These are phyloP conservation scores for Kewa caespitosa DNA, from an alignment of 179 eudicot genomes.

Conservation along the genomic window DNA sequence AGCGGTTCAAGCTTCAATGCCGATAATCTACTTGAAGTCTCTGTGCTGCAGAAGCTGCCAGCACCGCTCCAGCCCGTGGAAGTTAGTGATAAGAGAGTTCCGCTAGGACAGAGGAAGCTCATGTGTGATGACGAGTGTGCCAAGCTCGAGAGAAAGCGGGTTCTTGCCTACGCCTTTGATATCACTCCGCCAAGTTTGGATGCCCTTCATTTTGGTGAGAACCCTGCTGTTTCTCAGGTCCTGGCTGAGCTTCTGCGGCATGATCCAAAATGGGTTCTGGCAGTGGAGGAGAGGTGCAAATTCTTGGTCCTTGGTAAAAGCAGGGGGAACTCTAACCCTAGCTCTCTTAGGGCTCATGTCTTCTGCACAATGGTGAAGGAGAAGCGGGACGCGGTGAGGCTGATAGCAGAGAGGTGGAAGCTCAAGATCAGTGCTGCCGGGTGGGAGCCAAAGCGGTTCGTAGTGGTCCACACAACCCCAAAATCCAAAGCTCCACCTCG, in stretches of 20 bases:
- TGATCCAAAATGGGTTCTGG: constrained; percentile 83
- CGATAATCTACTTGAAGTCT: constrained; percentile 66
- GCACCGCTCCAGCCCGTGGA: constrained; percentile 78
- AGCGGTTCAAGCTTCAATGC: constrained; percentile 40
- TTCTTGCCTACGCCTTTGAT: constrained; percentile 95
- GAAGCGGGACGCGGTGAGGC: constrained; percentile 80
- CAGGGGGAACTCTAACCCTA: constrained; percentile 46
- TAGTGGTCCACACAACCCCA: constrained; percentile 69
- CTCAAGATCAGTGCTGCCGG: constrained; percentile 76
- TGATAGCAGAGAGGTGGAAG: constrained; percentile 96
- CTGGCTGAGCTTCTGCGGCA: constrained; percentile 63
- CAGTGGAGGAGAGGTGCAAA: constrained; percentile 94
- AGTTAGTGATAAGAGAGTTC: constrained; percentile 57
- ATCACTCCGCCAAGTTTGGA: constrained; percentile 63
- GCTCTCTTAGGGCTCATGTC: constrained; percentile 61
- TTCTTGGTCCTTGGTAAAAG: constrained; percentile 73
- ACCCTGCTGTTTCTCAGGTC: constrained; percentile 58
- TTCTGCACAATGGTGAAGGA: constrained; percentile 88
- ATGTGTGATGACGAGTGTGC: constrained; percentile 87
- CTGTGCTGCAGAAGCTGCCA: constrained; percentile 72
- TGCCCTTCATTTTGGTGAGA: constrained; percentile 76
- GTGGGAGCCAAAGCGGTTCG: constrained; percentile 92
- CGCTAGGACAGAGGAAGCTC: constrained; percentile 86
- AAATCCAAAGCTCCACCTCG: constrained; percentile 82
- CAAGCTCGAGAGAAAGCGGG: constrained; percentile 68